Evolutionary conservation across 192 early-diverging fungal genomes (phyloP), one percentile per base, ranked within the genome.

Genomic region (Haplosporangium gracile): DNA sequence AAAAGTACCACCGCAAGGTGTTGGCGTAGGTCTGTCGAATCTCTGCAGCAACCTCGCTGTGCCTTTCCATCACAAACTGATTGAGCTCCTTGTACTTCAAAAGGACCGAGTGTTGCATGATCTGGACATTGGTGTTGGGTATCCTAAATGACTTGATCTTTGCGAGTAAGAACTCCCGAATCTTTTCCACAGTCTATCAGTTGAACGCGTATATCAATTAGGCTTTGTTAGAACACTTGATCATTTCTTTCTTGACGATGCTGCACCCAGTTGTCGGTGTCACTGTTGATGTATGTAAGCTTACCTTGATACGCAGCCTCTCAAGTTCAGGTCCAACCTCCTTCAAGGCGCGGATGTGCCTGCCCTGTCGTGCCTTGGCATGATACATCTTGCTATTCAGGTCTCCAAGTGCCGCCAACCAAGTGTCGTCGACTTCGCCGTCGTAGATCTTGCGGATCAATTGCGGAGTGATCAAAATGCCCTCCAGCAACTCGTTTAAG

Each of bases 251-350:
- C 26, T 4, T 32, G 4, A 29, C 13, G 6, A 15, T 32, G 6
- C 5, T 51, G 3, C 20, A 22, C 49, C 2, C 49, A 51, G 2
- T 51, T 51, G 20, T 22, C 49, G 4, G 15, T 51, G 49, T 51
- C 43, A 18, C 13, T 18, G 18, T 22, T 22, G 49, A 51, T 51
- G 18, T 22, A 1, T 51, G 49, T 51, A 51, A 20, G 18, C 60
- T 65, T 10, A 90, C 94, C 89, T 94, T 96, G 45, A 98, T 81
- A 7, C 97, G 90, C 76, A 98, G 83, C n/a, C 96, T 90, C 72
- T 99, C 98, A 45, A 99, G 82, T 88, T 99, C 98, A 2, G 98
- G 98, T 13, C 94, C 96, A 38, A 97, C 93, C 81, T 98, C 96
- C 74, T 95, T 93, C 43, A 98, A 88, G 6, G 96, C 96, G 51